phyloP scores from a whole-genome alignment of 352 stramenopile genomes.

The Pythium aristosporum region DNA sequence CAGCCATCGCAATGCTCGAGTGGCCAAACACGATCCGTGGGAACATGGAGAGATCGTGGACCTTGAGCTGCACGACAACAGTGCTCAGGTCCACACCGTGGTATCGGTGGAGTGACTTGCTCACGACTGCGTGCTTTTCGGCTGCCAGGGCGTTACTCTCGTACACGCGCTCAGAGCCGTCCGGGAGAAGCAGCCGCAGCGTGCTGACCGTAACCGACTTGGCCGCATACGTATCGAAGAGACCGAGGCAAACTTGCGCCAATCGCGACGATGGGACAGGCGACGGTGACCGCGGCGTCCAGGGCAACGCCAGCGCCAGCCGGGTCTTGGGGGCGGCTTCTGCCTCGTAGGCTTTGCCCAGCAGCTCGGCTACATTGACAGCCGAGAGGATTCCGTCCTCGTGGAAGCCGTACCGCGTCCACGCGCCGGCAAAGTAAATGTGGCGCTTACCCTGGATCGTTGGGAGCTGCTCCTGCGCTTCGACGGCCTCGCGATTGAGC shows the following conservation, averaged over 20 bases:
- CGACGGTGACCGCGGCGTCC: constrained; percentile 24
- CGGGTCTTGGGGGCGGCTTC: not conserved
- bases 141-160: not conserved
- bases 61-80: constrained; percentile 20
- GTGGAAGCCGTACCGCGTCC: constrained; percentile 90
- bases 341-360: constrained; percentile 19
- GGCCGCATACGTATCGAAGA: constrained; percentile 24
- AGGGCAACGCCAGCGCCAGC: constrained; percentile 10
- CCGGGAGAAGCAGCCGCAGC: constrained; percentile 20
- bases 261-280: constrained; percentile 22
- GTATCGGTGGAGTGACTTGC: constrained; percentile 29
- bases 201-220: constrained; percentile 23
- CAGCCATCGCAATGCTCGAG: constrained; percentile 31
- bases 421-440: constrained; percentile 89
- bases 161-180: constrained; percentile 25
- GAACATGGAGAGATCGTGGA: constrained; percentile 30
- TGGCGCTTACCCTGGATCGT: constrained; percentile 66
- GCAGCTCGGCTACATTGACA: constrained; percentile 19
- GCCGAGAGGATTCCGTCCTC: constrained; percentile 70
- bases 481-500: constrained; percentile 61
- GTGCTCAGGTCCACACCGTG: constrained; percentile 25
- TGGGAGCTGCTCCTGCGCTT: constrained; percentile 46
- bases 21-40: constrained; percentile 28
- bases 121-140: constrained; percentile 23
- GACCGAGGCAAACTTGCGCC: constrained; percentile 11